phyloP scores from a whole-genome alignment of 2,329 filamentous ascomycete genomes.

The Arthrinium phaeospermum region DNA sequence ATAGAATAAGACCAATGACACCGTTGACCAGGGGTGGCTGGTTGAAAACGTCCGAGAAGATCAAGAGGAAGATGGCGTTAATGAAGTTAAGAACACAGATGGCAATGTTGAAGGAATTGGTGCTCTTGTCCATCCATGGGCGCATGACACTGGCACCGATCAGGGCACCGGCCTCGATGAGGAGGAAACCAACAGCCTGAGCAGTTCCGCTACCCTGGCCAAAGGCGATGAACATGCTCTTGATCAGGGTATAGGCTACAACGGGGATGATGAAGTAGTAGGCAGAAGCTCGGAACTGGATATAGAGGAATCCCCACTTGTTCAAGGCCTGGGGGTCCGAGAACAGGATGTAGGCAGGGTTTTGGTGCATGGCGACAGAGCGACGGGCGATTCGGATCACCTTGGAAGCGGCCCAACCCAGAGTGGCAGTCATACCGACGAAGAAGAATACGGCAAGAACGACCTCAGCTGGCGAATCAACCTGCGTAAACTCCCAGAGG shows the following conservation, averaged over 20 bases:
- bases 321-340: slow-evolving; percentile 84
- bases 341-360: slow-evolving; percentile 88
- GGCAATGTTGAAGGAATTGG: slow-evolving; percentile 87
- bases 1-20: slow-evolving; percentile 83
- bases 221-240: slow-evolving; percentile 82
- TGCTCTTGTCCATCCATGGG: slow-evolving; percentile 97
- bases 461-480: slow-evolving; percentile 79
- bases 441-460: slow-evolving; percentile 83
- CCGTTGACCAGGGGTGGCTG: slow-evolving; percentile 79
- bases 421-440: slow-evolving; percentile 72
- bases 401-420: slow-evolving; percentile 81
- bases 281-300: slow-evolving; percentile 85
- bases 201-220: slow-evolving; percentile 69
- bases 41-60: slow-evolving; percentile 83
- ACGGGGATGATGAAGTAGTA: slow-evolving; percentile 87
- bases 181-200: slow-evolving; percentile 76
- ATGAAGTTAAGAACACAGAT: slow-evolving; percentile 84
- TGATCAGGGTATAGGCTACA: slow-evolving; percentile 74
- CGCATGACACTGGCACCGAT: slow-evolving; percentile 75
- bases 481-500: slow-evolving; percentile 81
- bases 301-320: slow-evolving; percentile 92
- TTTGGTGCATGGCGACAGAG: slow-evolving; percentile 85
- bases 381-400: slow-evolving; percentile 81
- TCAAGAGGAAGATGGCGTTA: slow-evolving; percentile 78
- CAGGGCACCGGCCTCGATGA: slow-evolving; percentile 76